Evolutionary conservation across 164 flowering plant species (phyloP), one percentile per base, ranked within the genome.

Genomic region (Macadamia integrifolia): DNA sequence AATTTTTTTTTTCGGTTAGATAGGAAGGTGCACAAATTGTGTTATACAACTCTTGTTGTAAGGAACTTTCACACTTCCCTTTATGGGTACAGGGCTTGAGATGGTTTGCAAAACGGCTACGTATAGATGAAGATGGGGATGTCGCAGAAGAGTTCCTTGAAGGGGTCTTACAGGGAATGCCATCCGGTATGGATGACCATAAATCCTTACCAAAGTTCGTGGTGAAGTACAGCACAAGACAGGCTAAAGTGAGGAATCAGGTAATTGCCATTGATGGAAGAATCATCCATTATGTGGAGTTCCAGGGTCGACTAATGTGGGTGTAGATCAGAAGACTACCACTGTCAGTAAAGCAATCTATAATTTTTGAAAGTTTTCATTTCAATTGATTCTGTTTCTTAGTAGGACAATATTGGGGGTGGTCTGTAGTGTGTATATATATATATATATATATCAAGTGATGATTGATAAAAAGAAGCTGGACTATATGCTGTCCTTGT

Each of bases 51-150:
- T 46, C 6, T 8, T 8, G 13, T 46, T 46, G 50, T 46, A 46
- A 46, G 50, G 13, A 46, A 46, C 50, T 8, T n/a, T n/a, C 3
- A 18, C 15, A 35, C 56, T 11, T 46, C 35, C n/a, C 15, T 32
- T 48, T 58, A 28, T 18, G 11, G 14, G 64, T 8, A 3, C 86
- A 94, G 98, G 99, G 99, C 61, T 73, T 95, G 61, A 80, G 72
- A 75, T 95, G 99, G 98, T 84, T 82, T 74, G 84, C 91, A 17
- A 80, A 77, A 67, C 79, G 91, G 50, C 89, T 92, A 30, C 83
- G 78, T 69, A 78, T 87, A 56, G 99, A 95, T 61, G 97, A 91
- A 77, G 99, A 95, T 75, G 99, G 99, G 43, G 99, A 95, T 63
- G 89, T 92, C 35, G 98, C 97, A 43, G 92, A 91, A 63, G 98